These are phyloP conservation scores for Aschersonia sp. DNA, from an alignment of 2,329 filamentous ascomycete genomes.

Conservation along the genomic window DNA sequence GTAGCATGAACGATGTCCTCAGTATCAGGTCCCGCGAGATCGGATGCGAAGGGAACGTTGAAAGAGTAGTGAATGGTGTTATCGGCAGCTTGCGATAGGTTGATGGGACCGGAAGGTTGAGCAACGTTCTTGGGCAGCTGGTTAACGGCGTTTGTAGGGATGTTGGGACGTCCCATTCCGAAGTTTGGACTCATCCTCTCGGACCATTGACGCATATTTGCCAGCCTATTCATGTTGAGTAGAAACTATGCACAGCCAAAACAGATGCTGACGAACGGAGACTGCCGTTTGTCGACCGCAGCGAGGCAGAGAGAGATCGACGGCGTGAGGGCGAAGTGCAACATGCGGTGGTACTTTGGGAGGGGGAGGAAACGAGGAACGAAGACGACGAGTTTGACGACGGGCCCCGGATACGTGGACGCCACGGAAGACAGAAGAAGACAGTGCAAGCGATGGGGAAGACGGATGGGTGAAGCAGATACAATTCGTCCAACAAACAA, in stretches of 20 bases:
- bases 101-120: constrained; percentile 38
- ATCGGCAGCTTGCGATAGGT: constrained; percentile 58
- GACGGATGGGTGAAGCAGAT: neutral
- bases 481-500: constrained; percentile 5
- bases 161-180: constrained; percentile 46
- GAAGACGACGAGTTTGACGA: constrained; percentile 8
- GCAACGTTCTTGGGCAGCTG: constrained; percentile 42
- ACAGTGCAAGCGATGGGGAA: neutral
- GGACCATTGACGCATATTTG: constrained; percentile 59
- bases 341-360: constrained; percentile 3
- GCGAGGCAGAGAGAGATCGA: neutral
- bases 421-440: constrained; percentile 5
- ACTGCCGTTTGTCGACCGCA: constrained; percentile 1
- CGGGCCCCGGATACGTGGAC: constrained; percentile 10
- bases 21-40: constrained; percentile 79
- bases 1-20: constrained; percentile 93
- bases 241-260: neutral
- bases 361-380: neutral
- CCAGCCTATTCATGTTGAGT: constrained; percentile 53
- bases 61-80: constrained; percentile 83
- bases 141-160: constrained; percentile 40
- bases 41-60: constrained; percentile 92
- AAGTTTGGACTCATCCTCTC: constrained; percentile 57
- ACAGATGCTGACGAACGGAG: neutral
- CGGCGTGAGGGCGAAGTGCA: constrained; percentile 1